These are phyloP conservation scores for Colletotrichum neosansevieriae DNA, from an alignment of 2,329 filamentous ascomycete genomes.

Conservation along the genomic window DNA sequence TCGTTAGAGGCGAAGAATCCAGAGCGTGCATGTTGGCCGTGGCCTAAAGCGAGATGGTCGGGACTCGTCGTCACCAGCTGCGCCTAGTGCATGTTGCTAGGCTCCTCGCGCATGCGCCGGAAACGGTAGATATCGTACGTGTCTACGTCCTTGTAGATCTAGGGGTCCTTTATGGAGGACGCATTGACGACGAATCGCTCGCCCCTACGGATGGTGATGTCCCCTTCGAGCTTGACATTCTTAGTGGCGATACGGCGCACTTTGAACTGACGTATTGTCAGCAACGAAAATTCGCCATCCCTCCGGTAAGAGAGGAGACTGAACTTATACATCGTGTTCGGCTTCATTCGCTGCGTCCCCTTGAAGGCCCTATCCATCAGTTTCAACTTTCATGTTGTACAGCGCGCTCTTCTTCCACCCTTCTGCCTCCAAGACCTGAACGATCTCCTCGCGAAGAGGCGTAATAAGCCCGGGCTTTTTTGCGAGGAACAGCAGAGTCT, in stretches of 20 bases:
- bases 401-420: constrained; percentile 51
- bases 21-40: constrained; percentile 47
- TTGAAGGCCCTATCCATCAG: constrained; percentile 57
- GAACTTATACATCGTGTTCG: not conserved
- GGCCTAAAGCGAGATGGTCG: constrained; percentile 51
- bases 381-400: constrained; percentile 52
- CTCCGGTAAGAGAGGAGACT: not conserved
- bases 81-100: constrained; percentile 41
- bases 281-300: not conserved
- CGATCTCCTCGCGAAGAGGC: constrained; percentile 57
- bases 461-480: constrained; percentile 54
- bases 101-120: constrained; percentile 5
- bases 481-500: constrained; percentile 54
- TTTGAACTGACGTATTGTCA: not conserved
- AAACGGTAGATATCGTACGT: constrained; percentile 13
- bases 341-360: constrained; percentile 48
- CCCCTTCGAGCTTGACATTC: not conserved
- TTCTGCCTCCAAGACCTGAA: constrained; percentile 48
- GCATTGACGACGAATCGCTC: not conserved
- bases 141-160: not conserved
- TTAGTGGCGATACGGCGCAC: constrained; percentile 1
- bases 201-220: not conserved
- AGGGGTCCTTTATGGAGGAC: not conserved
- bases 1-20: constrained; percentile 6
- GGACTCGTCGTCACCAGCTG: constrained; percentile 57